Conservation (phyloP, 148 eudicot genomes). For the Camellia granthamiana region DNA sequence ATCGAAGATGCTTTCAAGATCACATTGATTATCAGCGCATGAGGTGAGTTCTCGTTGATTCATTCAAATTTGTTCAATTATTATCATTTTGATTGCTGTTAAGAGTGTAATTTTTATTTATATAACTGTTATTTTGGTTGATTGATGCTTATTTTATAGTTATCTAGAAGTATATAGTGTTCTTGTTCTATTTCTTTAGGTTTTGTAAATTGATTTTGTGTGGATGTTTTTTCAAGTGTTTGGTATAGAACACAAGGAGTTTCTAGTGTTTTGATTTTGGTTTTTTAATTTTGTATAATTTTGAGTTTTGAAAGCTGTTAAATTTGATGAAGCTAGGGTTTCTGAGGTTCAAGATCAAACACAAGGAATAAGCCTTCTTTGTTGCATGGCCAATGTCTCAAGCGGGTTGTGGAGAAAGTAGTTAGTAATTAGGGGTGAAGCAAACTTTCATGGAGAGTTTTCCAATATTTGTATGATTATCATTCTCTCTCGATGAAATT, state of each 20-base stretch:
- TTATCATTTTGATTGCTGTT: too few species aligned
- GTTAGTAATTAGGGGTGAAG: background rate
- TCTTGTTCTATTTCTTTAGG: background rate
- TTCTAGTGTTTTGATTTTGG: background rate
- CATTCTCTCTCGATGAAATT: background rate
- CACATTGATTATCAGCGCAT: too few species aligned
- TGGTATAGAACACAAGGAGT: background rate
- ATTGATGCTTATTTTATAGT: background rate
- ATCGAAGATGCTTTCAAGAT: background rate
- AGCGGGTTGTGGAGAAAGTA: background rate
- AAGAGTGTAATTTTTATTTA: too few species aligned
- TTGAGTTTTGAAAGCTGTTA: background rate
- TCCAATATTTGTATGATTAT: background rate
- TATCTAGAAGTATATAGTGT: background rate
- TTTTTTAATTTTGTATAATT: background rate
- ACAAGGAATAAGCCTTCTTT: background rate
- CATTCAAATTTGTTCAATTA: too few species aligned
- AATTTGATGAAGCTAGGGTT: slow-evolving; percentile 11
- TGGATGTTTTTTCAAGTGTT: background rate
- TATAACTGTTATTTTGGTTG: too few species aligned
- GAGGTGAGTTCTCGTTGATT: too few species aligned
- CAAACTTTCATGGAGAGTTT: too few species aligned
- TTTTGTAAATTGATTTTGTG: background rate
- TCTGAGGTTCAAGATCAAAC: background rate
- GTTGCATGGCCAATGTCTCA: background rate